Evolutionary conservation across 192 early-diverging fungal species (phyloP).

Genomic region (Allomyces arbusculus): DNA sequence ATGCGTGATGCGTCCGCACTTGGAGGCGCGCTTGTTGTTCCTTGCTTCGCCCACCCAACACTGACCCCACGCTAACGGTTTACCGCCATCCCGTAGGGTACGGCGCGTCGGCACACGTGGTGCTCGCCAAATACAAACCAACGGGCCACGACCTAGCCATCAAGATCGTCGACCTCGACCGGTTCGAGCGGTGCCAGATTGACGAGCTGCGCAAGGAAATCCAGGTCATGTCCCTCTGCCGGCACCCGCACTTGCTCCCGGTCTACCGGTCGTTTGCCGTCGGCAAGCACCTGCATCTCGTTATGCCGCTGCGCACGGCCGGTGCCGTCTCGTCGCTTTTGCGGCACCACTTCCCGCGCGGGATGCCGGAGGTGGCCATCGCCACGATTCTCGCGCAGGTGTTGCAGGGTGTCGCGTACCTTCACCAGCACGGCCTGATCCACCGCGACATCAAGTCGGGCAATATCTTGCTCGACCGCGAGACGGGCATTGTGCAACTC

Average conservation of each 20-base stretch:
- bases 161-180: constrained; percentile 74
- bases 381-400: constrained; percentile 47
- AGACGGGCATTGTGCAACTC: constrained; percentile 9
- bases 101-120: constrained; percentile 70
- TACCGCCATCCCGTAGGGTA: constrained; percentile 27
- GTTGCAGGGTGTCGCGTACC: constrained; percentile 35
- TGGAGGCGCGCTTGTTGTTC: no score
- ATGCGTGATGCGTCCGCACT: no score
- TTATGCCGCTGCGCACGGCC: constrained; percentile 48
- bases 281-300: constrained; percentile 49
- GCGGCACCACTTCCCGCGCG: constrained; percentile 62
- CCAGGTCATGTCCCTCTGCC: constrained; percentile 64
- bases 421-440: constrained; percentile 31
- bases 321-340: constrained; percentile 75
- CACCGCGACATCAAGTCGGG: constrained; percentile 79
- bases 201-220: constrained; percentile 76
- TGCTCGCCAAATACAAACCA: constrained; percentile 56
- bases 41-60: no score
- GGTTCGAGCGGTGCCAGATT: constrained; percentile 78
- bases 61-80: no score
- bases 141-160: constrained; percentile 44
- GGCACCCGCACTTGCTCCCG: constrained; percentile 60
- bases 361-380: constrained; percentile 58
- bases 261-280: constrained; percentile 69
- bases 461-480: constrained; percentile 34